These are phyloP conservation scores for Trichophyton equinum DNA, from an alignment of 2,329 filamentous ascomycete species.

Conservation along the genomic window DNA sequence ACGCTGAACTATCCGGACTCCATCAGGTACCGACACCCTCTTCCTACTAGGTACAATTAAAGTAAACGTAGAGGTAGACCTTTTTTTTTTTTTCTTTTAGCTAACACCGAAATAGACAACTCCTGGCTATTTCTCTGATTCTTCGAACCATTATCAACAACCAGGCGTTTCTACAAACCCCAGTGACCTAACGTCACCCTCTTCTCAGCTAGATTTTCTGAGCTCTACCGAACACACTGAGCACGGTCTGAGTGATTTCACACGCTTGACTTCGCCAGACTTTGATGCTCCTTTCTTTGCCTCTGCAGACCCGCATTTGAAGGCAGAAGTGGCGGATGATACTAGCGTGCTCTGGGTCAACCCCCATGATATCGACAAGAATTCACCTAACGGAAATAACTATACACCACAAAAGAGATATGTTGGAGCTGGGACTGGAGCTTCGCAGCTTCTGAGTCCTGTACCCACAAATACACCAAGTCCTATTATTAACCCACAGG, in stretches of 20 bases:
- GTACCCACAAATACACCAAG: constrained; percentile 22
- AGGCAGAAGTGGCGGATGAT: not conserved
- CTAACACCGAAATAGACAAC: not conserved
- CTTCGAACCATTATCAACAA: not conserved
- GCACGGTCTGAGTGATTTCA: constrained; percentile 11
- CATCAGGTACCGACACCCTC: not conserved
- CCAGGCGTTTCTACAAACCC: constrained; percentile 1
- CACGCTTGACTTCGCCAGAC: constrained; percentile 6
- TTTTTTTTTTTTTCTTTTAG: too few relatives aligned
- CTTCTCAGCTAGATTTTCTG: constrained; percentile 20
- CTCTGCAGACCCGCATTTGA: not conserved
- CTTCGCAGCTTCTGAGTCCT: constrained; percentile 24
- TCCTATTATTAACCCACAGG: constrained; percentile 18
- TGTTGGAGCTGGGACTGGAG: constrained; percentile 4
- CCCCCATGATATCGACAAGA: constrained; percentile 4
- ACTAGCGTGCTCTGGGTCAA: constrained; percentile 6
- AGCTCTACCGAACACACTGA: constrained; percentile 21
- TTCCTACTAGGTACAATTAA: not conserved
- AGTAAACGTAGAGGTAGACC: not conserved
- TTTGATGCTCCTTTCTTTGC: constrained; percentile 1
- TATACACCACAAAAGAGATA: not conserved
- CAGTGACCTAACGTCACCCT: constrained; percentile 9
- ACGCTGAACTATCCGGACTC: not conserved
- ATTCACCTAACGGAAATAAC: not conserved
- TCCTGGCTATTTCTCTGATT: not conserved